phyloP scores from a whole-genome alignment of 352 stramenopile genomes.

The Phytophthora sp. region DNA sequence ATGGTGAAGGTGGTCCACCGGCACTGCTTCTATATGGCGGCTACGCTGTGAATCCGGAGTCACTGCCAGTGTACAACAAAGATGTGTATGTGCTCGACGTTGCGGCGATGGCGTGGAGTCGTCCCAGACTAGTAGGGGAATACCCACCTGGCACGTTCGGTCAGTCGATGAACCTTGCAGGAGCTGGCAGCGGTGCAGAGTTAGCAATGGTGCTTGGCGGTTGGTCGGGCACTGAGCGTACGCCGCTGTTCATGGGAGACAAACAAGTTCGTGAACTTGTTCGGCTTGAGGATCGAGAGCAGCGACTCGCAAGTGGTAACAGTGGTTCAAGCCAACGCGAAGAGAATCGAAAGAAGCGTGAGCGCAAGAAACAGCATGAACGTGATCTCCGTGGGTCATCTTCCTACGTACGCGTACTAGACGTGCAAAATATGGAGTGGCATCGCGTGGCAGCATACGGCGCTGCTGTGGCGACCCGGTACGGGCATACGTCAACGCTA shows the following conservation, averaged over 20 bases:
- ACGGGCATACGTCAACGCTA: constrained; percentile 70
- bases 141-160: constrained; percentile 72
- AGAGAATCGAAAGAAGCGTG: constrained; percentile 38
- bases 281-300: constrained; percentile 56
- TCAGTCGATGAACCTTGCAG: constrained; percentile 44
- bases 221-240: constrained; percentile 79
- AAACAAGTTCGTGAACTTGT: constrained; percentile 67
- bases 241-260: constrained; percentile 81
- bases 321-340: constrained; percentile 15
- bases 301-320: constrained; percentile 50
- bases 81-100: constrained; percentile 76
- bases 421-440: constrained; percentile 75
- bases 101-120: constrained; percentile 62
- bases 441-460: constrained; percentile 45
- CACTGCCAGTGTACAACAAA: constrained; percentile 75
- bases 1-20: constrained; percentile 13
- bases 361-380: constrained; percentile 44
- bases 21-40: constrained; percentile 82
- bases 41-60: constrained; percentile 56
- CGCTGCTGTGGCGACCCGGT: constrained; percentile 62
- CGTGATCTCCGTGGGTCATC: constrained; percentile 47
- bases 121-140: constrained; percentile 70
- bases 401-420: constrained; percentile 64
- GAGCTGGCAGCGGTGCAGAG: constrained; percentile 38
- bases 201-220: constrained; percentile 71